phyloP scores from a whole-genome alignment of 306 rosid genomes.

The Medicago ruthenica region DNA sequence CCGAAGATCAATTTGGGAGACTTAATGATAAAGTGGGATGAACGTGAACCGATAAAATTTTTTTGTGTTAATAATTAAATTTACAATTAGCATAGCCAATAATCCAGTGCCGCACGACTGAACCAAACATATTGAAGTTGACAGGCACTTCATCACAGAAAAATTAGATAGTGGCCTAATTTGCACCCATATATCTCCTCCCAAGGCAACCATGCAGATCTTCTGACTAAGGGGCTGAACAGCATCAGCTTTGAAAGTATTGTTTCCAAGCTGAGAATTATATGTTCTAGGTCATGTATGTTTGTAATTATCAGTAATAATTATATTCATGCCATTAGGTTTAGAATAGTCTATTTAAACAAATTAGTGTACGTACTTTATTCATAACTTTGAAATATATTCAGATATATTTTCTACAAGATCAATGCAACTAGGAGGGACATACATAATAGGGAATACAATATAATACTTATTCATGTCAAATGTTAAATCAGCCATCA shows the following conservation, averaged over 20 bases:
- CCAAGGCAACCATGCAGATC: background rate
- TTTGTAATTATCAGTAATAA: background rate
- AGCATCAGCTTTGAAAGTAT: too few species aligned
- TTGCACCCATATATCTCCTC: background rate
- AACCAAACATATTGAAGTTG: background rate
- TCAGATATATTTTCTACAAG: background rate
- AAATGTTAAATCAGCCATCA: conserved; percentile 40
- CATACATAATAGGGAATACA: conserved; percentile 18
- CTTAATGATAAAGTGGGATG: too few species aligned
- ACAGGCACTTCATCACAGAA: background rate
- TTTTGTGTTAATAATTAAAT: too few species aligned
- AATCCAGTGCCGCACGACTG: background rate
- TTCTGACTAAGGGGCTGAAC: too few species aligned
- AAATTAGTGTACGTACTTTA: background rate
- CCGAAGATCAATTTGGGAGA: too few species aligned
- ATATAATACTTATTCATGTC: background rate
- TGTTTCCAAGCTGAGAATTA: too few species aligned
- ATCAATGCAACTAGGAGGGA: background rate
- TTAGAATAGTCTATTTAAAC: background rate
- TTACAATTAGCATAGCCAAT: background rate
- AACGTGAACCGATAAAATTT: background rate
- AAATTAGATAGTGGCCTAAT: background rate
- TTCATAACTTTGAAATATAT: background rate
- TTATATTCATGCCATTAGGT: background rate
- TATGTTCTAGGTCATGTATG: background rate